Base-by-base conservation (phyloP, 1,284 basidiomycete genomes). In the Cutaneotrichosporon cyanovorans region DNA sequence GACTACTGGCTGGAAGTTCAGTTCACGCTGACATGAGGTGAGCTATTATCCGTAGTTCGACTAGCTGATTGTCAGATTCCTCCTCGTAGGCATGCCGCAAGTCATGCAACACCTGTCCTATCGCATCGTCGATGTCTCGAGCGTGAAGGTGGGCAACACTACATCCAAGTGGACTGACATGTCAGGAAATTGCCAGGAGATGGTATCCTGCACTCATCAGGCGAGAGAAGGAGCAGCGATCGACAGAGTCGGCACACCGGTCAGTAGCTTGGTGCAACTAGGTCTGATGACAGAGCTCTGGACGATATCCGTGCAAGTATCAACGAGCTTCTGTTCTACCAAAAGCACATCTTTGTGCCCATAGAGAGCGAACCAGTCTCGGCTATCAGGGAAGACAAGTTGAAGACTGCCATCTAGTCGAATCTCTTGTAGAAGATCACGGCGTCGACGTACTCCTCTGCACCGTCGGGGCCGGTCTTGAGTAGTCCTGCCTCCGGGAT, bases 401-500 rank as follows among this genome's bases (percentile, higher is more conserved):
- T 55, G 28, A 63, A 63, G 48, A 63, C 61, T 11, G 61, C 61
- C 6, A 40, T 63, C 19, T 63, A 38, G 45, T 53, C 61, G 12
- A 91, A 90, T 53, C 78, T 82, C 73, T 86, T 89, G 74, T 87
- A 87, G 59, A 87, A 80, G 19, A 96, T 79, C 68, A 82, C 81
- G 1, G 90, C 89, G 64, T 95, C 90, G 6, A 90, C 82, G 59
- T 83, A 91, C 65, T 90, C 87, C 62, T 93, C 90, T 14, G 80
- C 81, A 1, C 71, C 62, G 59, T 85, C 81, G 39, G 73, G 64
- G 0, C 66, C 74, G 21, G 76, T 80, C 64, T 74, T 80, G 35
- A 96, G 73, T 42, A 83, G 74, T 1, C 92, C 92, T 0, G 89
- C 92, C 36, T 81, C 77, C 12, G 91, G 92, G 53, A 96, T 87